These are phyloP conservation scores for Fusarium aywerte DNA, from an alignment of 2,329 filamentous ascomycete genomes.

Conservation along the genomic window DNA sequence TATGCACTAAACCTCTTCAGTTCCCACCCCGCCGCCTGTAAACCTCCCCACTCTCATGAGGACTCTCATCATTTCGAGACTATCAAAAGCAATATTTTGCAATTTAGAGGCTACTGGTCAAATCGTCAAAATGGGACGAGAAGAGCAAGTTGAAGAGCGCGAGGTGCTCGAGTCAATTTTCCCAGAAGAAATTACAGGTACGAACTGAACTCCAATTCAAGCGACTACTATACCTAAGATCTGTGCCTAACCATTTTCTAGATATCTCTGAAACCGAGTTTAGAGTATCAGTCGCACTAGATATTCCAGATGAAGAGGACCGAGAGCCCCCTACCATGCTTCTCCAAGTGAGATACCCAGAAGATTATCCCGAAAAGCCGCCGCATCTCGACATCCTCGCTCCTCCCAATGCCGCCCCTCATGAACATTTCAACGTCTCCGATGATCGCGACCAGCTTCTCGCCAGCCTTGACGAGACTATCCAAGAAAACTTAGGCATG, in stretches of 20 bases:
- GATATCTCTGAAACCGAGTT: slow-evolving; percentile 92
- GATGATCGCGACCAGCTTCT: slow-evolving; percentile 83
- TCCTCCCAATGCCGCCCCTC: slow-evolving; percentile 73
- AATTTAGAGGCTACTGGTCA: slow-evolving; percentile 8
- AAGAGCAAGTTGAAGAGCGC: slow-evolving; percentile 95
- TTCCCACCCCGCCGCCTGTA: slow-evolving; percentile 46
- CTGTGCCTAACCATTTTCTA: slow-evolving; percentile 51
- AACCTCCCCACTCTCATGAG: slow-evolving; percentile 43
- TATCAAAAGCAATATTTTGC: slow-evolving; percentile 18
- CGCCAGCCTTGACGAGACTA: slow-evolving; percentile 74
- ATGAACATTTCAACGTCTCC: slow-evolving; percentile 81
- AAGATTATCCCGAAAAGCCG: slow-evolving; percentile 87
- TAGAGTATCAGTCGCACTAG: slow-evolving; percentile 85
- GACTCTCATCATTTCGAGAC: slow-evolving; percentile 32
- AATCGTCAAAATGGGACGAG: slow-evolving; percentile 66
- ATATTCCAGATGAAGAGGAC: slow-evolving; percentile 74
- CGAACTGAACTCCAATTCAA: slow-evolving; percentile 17
- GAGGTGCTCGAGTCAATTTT: slow-evolving; percentile 99
- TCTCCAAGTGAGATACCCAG: slow-evolving; percentile 89
- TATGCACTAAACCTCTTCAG: slow-evolving; percentile 37
- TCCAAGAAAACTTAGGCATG: slow-evolving; percentile 95
- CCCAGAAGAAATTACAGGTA: slow-evolving; percentile 94
- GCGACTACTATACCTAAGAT: neutral
- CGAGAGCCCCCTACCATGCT: slow-evolving; percentile 77
- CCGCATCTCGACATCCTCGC: slow-evolving; percentile 83